Evolutionary conservation across 257 asterid genomes (phyloP).

Genomic region (Asclepias syriaca): DNA sequence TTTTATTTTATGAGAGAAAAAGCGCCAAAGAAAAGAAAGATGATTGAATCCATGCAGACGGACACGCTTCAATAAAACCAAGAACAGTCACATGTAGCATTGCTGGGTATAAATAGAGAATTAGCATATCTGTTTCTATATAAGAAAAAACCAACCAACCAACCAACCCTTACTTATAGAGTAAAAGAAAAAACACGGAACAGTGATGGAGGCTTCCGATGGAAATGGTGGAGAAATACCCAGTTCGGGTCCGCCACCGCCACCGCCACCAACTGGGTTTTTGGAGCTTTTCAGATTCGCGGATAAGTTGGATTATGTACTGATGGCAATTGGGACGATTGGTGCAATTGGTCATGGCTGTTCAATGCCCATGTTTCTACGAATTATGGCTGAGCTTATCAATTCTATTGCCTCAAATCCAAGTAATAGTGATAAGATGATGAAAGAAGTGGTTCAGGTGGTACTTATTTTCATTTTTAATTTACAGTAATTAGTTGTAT

Average conservation of each 20-base stretch:
- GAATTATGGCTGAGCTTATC: slow-evolving; percentile 98
- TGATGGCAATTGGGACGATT: slow-evolving; percentile 75
- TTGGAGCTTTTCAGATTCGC: slow-evolving; percentile 85
- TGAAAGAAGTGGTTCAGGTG: slow-evolving; percentile 91
- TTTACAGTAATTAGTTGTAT: too few relatives aligned
- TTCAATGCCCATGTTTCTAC: slow-evolving; percentile 84
- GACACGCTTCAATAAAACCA: too few relatives aligned
- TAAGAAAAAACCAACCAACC: too few relatives aligned
- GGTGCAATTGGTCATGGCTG: slow-evolving; percentile 95
- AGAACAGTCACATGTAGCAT: too few relatives aligned
- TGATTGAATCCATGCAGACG: too few relatives aligned
- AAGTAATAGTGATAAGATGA: slow-evolving; percentile 84
- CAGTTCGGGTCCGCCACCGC: slow-evolving; percentile 33
- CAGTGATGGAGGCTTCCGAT: slow-evolving; percentile 38
- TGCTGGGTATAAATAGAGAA: too few relatives aligned
- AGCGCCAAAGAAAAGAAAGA: too few relatives aligned
- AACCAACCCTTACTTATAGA: too few relatives aligned
- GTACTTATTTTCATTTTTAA: background rate
- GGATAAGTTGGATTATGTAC: slow-evolving; percentile 64
- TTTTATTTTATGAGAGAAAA: too few relatives aligned
- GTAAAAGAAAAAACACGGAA: background rate
- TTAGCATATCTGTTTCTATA: too few relatives aligned
- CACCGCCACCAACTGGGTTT: slow-evolving; percentile 50
- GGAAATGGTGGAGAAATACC: slow-evolving; percentile 31
- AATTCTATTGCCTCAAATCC: slow-evolving; percentile 96